phyloP scores from a whole-genome alignment of 306 rosid genomes.

The Rosa persica region DNA sequence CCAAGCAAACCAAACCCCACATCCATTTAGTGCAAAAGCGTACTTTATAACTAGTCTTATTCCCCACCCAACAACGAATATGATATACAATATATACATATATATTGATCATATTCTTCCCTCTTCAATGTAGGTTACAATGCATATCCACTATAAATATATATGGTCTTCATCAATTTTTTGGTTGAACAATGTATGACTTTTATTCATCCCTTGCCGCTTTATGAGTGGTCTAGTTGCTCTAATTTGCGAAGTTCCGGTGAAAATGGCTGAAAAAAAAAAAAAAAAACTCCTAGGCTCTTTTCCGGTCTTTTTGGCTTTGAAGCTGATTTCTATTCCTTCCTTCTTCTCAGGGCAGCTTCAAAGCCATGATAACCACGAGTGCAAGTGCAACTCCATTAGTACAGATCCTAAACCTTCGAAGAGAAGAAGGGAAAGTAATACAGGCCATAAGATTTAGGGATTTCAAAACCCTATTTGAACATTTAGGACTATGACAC shows the following conservation, averaged over 20 bases:
- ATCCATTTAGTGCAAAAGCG: conserved; percentile 21
- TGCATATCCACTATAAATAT: neutral
- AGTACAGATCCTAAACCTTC: neutral
- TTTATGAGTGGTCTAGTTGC: neutral
- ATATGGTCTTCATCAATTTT: neutral
- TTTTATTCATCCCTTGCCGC: neutral
- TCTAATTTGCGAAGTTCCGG: neutral
- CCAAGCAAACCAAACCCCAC: conserved; percentile 29
- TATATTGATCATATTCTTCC: neutral
- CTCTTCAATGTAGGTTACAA: neutral
- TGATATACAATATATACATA: neutral
- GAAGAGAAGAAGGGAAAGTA: neutral
- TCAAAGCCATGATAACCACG: neutral
- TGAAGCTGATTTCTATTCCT: neutral
- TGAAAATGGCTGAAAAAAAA: neutral
- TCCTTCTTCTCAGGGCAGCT: neutral
- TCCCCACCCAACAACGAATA: conserved; percentile 7
- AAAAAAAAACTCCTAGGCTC: neutral
- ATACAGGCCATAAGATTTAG: neutral
- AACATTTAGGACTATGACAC: neutral
- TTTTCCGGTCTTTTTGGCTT: neutral
- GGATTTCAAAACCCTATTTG: neutral
- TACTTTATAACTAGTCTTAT: neutral
- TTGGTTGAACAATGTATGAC: neutral
- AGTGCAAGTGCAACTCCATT: neutral